A percentile compares a stretch with the other conserved stretches of the same genome.
Conservation (phyloP, 495 filamentous ascomycete species). For the Neurospora tetraspora region DNA sequence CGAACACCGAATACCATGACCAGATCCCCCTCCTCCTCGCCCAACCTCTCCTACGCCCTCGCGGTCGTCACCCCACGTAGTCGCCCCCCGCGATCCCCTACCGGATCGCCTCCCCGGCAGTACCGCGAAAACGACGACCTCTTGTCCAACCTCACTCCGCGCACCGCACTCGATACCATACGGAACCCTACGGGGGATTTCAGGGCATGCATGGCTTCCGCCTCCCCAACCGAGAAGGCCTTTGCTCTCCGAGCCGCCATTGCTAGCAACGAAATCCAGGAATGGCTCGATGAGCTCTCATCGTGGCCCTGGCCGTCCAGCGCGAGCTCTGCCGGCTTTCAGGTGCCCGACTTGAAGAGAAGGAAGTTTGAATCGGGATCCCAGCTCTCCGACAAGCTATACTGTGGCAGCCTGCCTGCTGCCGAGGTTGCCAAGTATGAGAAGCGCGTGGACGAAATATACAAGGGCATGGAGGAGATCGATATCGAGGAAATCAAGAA, state of each 20-base stretch:
- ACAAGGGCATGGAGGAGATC: constrained; percentile 63
- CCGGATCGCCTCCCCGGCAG: constrained; percentile 26
- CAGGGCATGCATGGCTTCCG: constrained; percentile 54
- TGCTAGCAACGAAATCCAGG: constrained; percentile 60
- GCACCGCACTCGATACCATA: constrained; percentile 32
- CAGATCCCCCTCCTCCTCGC: constrained; percentile 15
- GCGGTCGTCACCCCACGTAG: constrained; percentile 14
- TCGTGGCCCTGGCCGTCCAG: constrained; percentile 62
- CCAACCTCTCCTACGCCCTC: constrained; percentile 10
- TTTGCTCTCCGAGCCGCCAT: constrained; percentile 65
- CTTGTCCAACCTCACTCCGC: constrained; percentile 32
- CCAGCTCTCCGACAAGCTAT: constrained; percentile 28
- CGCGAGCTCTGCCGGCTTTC: constrained; percentile 44
- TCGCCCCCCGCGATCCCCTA: constrained; percentile 17
- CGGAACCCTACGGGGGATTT: constrained; percentile 44
- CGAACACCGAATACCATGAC: constrained; percentile 14
- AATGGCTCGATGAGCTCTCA: constrained; percentile 70
- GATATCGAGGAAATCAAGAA: constrained; percentile 85
- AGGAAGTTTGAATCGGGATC: constrained; percentile 10
- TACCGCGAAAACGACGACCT: constrained; percentile 33
- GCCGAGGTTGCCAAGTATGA: constrained; percentile 56
- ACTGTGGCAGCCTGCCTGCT: constrained; percentile 60
- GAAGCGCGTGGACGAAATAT: constrained; percentile 65
- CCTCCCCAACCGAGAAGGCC: constrained; percentile 55
- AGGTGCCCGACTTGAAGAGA: constrained; percentile 38